A percentile compares a stretch with the other conserved stretches of the same genome.
These are phyloP conservation scores for Volutella citrinella DNA, from an alignment of 2,329 filamentous ascomycete genomes.

Conservation along the genomic window DNA sequence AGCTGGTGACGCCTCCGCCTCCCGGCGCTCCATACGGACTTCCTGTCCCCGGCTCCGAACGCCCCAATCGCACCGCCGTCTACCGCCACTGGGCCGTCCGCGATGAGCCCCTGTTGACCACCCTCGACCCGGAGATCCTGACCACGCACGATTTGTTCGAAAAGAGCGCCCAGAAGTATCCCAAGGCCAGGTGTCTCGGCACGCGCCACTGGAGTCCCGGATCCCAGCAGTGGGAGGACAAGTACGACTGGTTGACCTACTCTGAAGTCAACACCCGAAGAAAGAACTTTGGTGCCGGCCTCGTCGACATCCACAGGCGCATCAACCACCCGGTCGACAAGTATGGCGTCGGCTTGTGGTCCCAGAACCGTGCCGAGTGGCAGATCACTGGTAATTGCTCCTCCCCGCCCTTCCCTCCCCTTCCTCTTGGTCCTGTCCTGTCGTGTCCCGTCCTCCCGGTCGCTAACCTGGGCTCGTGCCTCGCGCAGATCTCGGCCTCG, in stretches of 20 bases:
- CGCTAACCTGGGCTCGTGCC: no score
- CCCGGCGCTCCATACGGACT: constrained; percentile 76
- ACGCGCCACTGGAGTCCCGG: constrained; percentile 73
- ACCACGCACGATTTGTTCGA: constrained; percentile 85
- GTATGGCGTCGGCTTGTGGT: constrained; percentile 81
- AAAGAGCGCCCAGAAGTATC: constrained; percentile 55
- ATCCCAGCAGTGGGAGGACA: constrained; percentile 69
- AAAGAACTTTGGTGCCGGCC: constrained; percentile 79
- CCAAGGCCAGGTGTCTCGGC: constrained; percentile 74
- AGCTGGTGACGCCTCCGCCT: constrained; percentile 62
- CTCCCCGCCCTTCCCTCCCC: not conserved
- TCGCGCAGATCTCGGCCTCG: constrained; percentile 71
- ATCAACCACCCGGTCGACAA: constrained; percentile 60
- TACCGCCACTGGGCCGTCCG: constrained; percentile 82
- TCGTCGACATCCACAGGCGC: constrained; percentile 77
- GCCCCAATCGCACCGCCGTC: constrained; percentile 67
- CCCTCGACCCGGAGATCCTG: constrained; percentile 65
- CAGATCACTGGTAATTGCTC: constrained; percentile 65
- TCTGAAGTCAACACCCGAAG: constrained; percentile 73
- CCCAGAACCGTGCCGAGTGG: constrained; percentile 83
- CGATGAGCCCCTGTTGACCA: constrained; percentile 68
- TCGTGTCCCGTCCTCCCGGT: no score
- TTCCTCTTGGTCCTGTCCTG: not conserved
- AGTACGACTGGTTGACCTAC: constrained; percentile 83
- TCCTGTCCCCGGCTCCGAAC: constrained; percentile 70